These are phyloP conservation scores for Solanum raphanifolium DNA, from an alignment of 257 asterid genomes.

Conservation along the genomic window DNA sequence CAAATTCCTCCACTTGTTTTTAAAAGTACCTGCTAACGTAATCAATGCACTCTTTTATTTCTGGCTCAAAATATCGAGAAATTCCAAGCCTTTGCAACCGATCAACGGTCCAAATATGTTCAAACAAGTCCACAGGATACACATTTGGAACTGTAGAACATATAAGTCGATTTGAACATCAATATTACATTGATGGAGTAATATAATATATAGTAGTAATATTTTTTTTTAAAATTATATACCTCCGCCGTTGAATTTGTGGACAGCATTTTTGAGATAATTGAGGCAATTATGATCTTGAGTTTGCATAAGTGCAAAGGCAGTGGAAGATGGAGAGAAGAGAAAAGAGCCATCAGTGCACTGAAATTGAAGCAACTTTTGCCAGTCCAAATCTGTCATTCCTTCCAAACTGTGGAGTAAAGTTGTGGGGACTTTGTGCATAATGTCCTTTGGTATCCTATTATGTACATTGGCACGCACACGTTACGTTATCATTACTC, in stretches of 20 bases:
- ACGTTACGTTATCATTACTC: slow-evolving; percentile 10
- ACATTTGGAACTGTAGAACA: slow-evolving; percentile 56
- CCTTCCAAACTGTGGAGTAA: slow-evolving; percentile 91
- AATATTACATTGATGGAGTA: background rate
- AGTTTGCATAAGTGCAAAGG: slow-evolving; percentile 72
- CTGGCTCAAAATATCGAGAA: slow-evolving; percentile 48
- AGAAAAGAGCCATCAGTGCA: slow-evolving; percentile 75
- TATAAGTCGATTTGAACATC: background rate
- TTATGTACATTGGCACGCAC: background rate
- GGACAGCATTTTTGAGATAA: slow-evolving; percentile 35
- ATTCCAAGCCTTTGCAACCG: slow-evolving; percentile 70
- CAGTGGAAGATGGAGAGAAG: slow-evolving; percentile 89
- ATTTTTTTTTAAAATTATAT: background rate
- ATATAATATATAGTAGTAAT: too few species aligned
- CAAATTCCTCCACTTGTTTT: background rate
- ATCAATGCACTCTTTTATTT: slow-evolving; percentile 51
- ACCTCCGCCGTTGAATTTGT: slow-evolving; percentile 85
- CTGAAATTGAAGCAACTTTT: slow-evolving; percentile 52
- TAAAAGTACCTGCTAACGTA: slow-evolving; percentile 46
- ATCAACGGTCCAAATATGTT: slow-evolving; percentile 77
- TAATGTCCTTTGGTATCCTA: slow-evolving; percentile 68
- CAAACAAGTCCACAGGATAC: slow-evolving; percentile 93
- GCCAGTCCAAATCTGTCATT: slow-evolving; percentile 61
- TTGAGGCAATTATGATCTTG: slow-evolving; percentile 55
- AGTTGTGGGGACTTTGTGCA: slow-evolving; percentile 77